Base-by-base conservation (phyloP, 257 asterid species). In the Solanum medicagineum region DNA sequence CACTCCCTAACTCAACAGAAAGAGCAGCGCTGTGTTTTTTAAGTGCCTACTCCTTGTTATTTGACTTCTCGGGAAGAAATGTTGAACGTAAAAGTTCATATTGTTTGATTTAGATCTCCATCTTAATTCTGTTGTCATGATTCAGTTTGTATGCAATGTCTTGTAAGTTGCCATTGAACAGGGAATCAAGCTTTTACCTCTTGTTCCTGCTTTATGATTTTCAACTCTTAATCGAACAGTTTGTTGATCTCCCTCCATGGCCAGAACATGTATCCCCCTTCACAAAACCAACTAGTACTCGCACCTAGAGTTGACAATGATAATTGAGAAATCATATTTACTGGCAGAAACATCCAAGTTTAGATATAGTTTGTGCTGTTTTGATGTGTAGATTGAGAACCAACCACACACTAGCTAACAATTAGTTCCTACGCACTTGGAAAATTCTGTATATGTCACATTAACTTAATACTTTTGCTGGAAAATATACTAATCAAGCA, bases 41-140 rank as follows among this genome's bases (percentile, higher is more conserved):
- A 20, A 49, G 86, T 83, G 85, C 59, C 49, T 79, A 79, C 83
- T 79, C 65, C 83, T 74, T 65, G 60, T 32, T 79, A 79, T 79
- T 79, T 79, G 83, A 79, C 65, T 53, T 53, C 1, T 79, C 65
- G 24, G 20, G 49, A 79, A 79, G 83, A 79, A 16, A 79, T 79
- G 65, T 79, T 53, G 65, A 16, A 47, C 81, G 7, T 9, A 26
- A 4, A 53, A 29, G 56, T 69, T 75, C 62, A 49, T 75, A 75
- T 75, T 49, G 42, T 84, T 84, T 24, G 14, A 53, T 44, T 16
- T 17, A 4, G 79, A 49, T 84, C 14, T 47, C 16, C 81, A 42
- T 29, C 32, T 45, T 5, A 54, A 49, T 29, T 84, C 40, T 36
- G 47, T 53, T 82, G 57, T 62, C 47, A 44, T 20, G 77, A 44